Conservation (phyloP, 345 rosid genomes). For the Eucalyptus erythrocorys region DNA sequence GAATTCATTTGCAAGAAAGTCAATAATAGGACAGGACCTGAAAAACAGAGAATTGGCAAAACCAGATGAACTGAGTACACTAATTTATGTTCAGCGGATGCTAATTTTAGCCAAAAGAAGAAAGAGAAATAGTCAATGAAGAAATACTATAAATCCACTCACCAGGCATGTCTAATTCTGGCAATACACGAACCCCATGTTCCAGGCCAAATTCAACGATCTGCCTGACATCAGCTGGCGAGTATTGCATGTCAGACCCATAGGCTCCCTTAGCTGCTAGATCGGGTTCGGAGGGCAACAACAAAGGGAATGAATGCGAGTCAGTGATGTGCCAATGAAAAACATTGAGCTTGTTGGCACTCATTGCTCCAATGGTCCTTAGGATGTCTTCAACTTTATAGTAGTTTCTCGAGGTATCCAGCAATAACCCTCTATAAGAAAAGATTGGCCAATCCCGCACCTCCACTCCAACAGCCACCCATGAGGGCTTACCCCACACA, state of each 20-base stretch:
- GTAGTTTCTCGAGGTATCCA: constrained; percentile 83
- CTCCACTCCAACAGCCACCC: constrained; percentile 31
- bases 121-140: neutral
- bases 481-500: constrained; percentile 51
- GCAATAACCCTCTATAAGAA: constrained; percentile 51
- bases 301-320: constrained; percentile 73
- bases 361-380: constrained; percentile 61
- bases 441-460: constrained; percentile 58
- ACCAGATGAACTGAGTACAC: neutral
- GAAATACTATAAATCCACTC: neutral
- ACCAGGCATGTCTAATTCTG: constrained; percentile 90
- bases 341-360: constrained; percentile 76
- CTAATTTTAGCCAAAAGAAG: neutral
- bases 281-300: constrained; percentile 68
- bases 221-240: constrained; percentile 36
- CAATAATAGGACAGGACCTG: neutral
- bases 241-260: constrained; percentile 47
- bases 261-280: constrained; percentile 72
- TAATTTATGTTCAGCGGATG: neutral
- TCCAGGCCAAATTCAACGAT: constrained; percentile 61
- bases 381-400: constrained; percentile 51
- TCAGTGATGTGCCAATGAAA: constrained; percentile 92
- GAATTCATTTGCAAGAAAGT: neutral
- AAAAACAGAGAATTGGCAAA: neutral
- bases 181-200: constrained; percentile 72